A percentile compares a stretch with the other conserved stretches of the same genome.
These are phyloP conservation scores for Artemisia annua DNA, from an alignment of 129 eudicot genomes.

Conservation along the genomic window DNA sequence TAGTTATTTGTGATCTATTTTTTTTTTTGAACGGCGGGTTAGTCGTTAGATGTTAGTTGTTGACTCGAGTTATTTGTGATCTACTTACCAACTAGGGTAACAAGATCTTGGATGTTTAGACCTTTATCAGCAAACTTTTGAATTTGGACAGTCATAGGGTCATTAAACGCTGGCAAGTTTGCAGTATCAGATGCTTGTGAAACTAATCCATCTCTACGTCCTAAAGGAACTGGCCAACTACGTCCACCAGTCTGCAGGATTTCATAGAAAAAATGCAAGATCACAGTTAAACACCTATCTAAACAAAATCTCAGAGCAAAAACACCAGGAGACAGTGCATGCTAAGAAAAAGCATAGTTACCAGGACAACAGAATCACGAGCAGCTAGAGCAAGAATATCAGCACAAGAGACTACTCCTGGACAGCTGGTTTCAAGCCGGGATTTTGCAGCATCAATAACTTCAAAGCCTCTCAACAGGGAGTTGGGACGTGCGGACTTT, in stretches of 20 bases:
- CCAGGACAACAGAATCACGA: conserved; percentile 57
- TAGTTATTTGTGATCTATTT: no score
- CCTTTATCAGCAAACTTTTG: no score
- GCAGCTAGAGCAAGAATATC: conserved; percentile 27
- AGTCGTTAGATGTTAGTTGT: no score
- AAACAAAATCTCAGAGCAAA: no score
- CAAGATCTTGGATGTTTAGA: conserved; percentile 48
- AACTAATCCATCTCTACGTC: no score
- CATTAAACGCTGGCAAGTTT: conserved; percentile 44
- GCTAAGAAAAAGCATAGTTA: conserved; percentile 23
- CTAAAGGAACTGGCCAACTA: no score
- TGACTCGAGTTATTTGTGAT: no score
- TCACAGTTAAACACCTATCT: no score
- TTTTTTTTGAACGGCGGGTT: no score
- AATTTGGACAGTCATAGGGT: conserved; percentile 41
- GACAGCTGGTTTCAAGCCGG: conserved; percentile 52
- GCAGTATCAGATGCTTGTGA: no score
- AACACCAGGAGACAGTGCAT: not conserved
- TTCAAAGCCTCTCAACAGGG: conserved; percentile 51
- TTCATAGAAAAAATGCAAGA: conserved; percentile 24
- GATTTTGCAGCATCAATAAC: conserved; percentile 4
- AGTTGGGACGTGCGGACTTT: conserved; percentile 44
- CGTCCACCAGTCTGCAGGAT: conserved; percentile 2
- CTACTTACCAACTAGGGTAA: conserved; percentile 69
- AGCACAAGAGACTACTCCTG: conserved; percentile 80